Conservation (phyloP, 1,139 yeast species). For the Candida labiduridarum region DNA sequence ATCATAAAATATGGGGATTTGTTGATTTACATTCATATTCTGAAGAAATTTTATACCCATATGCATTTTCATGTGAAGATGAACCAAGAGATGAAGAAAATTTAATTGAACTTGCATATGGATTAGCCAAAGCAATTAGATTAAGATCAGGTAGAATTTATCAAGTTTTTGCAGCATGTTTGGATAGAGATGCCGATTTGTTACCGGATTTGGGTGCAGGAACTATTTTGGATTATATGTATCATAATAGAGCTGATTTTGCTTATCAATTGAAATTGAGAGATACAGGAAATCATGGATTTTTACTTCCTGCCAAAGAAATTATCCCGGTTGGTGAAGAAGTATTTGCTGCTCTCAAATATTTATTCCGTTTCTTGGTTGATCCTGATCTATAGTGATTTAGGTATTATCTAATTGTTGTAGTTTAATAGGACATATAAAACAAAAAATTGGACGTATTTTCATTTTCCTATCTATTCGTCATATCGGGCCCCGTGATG, state of each 20-base stretch:
- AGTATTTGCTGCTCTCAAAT: constrained; percentile 66
- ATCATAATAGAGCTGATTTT: constrained; percentile 79
- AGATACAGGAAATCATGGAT: constrained; percentile 85
- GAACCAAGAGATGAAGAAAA: constrained; percentile 81
- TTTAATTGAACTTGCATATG: constrained; percentile 77
- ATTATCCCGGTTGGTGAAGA: constrained; percentile 80
- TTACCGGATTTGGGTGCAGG: constrained; percentile 80
- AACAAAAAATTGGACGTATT: neutral
- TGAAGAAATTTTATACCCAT: constrained; percentile 81
- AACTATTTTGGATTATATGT: constrained; percentile 81
- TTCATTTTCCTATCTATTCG: too few relatives aligned
- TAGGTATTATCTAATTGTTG: too few relatives aligned
- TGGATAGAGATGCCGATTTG: constrained; percentile 71
- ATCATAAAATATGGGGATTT: constrained; percentile 71
- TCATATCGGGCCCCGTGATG: too few relatives aligned
- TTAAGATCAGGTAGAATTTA: constrained; percentile 62
- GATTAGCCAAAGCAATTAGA: constrained; percentile 73
- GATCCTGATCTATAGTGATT: neutral
- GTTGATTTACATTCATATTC: constrained; percentile 85
- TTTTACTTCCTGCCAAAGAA: constrained; percentile 69
- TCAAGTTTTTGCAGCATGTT: constrained; percentile 75
- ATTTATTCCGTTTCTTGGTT: constrained; percentile 36
- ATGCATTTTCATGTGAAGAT: constrained; percentile 74
- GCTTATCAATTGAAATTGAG: constrained; percentile 82
- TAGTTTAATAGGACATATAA: neutral